These are phyloP conservation scores for Xylariaceae sp. DNA, from an alignment of 2,329 filamentous ascomycete species.

Conservation along the genomic window DNA sequence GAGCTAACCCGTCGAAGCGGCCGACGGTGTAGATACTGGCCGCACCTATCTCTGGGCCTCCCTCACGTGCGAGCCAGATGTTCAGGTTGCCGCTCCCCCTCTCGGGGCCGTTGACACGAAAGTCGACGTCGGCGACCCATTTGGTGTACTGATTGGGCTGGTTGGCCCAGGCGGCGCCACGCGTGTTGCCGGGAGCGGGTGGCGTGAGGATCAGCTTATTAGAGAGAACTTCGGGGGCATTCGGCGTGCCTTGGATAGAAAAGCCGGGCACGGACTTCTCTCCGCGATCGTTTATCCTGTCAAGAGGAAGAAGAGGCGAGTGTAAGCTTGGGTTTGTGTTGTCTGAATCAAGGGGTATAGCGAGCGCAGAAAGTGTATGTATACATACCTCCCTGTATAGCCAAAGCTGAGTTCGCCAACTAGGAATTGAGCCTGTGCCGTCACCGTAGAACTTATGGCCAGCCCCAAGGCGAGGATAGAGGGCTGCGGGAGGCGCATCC, in stretches of 20 bases:
- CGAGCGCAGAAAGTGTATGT: background rate
- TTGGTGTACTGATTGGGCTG: constrained; percentile 54
- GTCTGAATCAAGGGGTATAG: background rate
- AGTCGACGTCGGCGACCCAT: constrained; percentile 82
- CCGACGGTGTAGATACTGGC: constrained; percentile 79
- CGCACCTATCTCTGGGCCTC: constrained; percentile 57
- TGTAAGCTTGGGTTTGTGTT: constrained; percentile 11
- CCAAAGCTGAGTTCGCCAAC: constrained; percentile 76
- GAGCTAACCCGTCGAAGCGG: constrained; percentile 81
- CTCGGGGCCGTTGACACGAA: constrained; percentile 81
- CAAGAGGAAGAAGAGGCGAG: background rate
- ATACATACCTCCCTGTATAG: constrained; percentile 53
- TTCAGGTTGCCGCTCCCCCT: constrained; percentile 84
- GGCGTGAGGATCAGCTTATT: constrained; percentile 92
- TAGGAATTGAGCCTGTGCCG: constrained; percentile 57
- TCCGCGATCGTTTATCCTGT: constrained; percentile 59
- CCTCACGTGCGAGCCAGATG: constrained; percentile 79
- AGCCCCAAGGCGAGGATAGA: constrained; percentile 39
- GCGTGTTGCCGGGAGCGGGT: constrained; percentile 75
- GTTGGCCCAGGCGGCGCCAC: constrained; percentile 78
- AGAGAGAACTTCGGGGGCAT: constrained; percentile 62
- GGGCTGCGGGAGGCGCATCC: constrained; percentile 40
- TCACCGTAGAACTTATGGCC: constrained; percentile 34
- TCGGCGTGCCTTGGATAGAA: constrained; percentile 48
- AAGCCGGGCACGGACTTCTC: constrained; percentile 50